Base-by-base conservation (phyloP, 345 rosid species). In the Gossypium sturtianum region DNA sequence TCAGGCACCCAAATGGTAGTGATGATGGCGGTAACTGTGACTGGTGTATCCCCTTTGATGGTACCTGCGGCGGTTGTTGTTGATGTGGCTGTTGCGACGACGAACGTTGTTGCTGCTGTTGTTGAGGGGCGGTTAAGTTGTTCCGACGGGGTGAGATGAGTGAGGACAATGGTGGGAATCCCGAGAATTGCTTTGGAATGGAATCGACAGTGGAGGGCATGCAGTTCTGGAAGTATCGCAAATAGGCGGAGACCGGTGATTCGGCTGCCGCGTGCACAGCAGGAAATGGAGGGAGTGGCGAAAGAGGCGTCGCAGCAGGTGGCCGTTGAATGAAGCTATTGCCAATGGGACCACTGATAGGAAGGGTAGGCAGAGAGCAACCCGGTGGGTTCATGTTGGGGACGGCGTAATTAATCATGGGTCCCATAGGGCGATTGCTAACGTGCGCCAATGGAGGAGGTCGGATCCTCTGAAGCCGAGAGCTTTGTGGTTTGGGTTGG, bases 381-480 rank as follows among this genome's bases (percentile, higher is more conserved):
- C 10, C 48, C 44, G 77, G 62, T 43, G 81, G 83, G 72, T 78
- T 76, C 20, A 72, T 72, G 76, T 56, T 75, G 44, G 73, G 80
- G 23, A 64, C 48, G 51, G 81, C 77, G 75, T 79, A 76, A 59
- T 86, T 76, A 57, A 90, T 78, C 87, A 82, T 19, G 19, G 82
- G 60, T 77, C 91, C 12, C 6, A 25, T 85, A 1, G 98, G 98
- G 5, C 91, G 98, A 78, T 84, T 87, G 82, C 76, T 79, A 79
- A 95, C 72, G 10, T 90, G 91, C 12, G 84, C 87, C 34, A 95
- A 79, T 2, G 99, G 98, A 6, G 97, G 98, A 77, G 99, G 98
- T 11, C 98, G 97, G 70, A 93, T 95, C 74, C 94, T 88, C 72
- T 95, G 97, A 48, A 95, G 82, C 70, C 98, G 97, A 41, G 97